Evolutionary conservation across 2,329 filamentous ascomycete species (phyloP).

Genomic region (Chaetomium sp.): DNA sequence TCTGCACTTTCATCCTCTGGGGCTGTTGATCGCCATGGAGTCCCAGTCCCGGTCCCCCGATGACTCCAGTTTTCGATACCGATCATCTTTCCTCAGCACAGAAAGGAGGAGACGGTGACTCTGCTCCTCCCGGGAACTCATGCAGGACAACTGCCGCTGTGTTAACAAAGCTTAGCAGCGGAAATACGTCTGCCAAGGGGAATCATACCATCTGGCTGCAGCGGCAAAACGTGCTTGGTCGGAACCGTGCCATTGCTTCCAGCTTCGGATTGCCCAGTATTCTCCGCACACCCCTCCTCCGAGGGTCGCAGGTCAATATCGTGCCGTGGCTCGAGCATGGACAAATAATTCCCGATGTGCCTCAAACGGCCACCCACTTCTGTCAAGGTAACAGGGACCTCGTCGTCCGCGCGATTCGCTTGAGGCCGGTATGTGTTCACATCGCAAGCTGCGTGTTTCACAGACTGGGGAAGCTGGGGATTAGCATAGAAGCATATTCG

Average conservation of each 20-base stretch:
- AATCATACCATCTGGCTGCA: background rate
- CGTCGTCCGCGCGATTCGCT: background rate
- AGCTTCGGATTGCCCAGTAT: background rate
- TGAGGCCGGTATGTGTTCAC: background rate
- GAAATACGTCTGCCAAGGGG: conserved; percentile 1
- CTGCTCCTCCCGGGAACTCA: background rate
- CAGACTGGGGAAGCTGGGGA: background rate
- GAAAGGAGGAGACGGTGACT: background rate
- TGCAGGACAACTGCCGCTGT: background rate
- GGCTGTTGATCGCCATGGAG: background rate
- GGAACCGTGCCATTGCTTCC: background rate
- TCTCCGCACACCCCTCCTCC: background rate
- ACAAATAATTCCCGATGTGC: background rate
- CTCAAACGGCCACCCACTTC: background rate
- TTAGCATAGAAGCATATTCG: background rate
- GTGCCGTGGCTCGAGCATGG: background rate
- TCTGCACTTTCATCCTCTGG: background rate
- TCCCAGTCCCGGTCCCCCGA: background rate
- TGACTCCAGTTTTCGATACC: background rate
- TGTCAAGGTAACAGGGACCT: background rate
- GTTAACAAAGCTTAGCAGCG: conserved; percentile 8
- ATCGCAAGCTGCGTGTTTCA: background rate
- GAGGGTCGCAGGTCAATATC: background rate
- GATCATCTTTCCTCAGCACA: background rate
- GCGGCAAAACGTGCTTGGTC: background rate